Evolutionary conservation across 129 eudicot species (phyloP).

Genomic region (Heracleum sosnowskyi): DNA sequence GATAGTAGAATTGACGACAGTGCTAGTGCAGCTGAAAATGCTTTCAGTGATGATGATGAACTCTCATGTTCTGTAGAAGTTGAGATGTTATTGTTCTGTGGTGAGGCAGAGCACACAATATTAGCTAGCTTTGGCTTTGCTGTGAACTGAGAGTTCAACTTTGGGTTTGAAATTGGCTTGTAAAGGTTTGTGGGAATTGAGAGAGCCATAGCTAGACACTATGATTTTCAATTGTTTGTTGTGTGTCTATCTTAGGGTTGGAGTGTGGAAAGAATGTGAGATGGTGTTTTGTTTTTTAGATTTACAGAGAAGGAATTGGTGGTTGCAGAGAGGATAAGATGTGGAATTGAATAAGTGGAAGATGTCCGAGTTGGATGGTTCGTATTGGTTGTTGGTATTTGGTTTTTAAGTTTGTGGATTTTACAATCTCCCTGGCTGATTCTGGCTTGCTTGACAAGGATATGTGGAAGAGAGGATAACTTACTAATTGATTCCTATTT

Average conservation of each 20-base stretch:
- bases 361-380: constrained; percentile 32
- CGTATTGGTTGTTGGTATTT: constrained; percentile 20
- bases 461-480: not conserved
- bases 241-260: not conserved
- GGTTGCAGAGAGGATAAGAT: constrained; percentile 29
- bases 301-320: constrained; percentile 17
- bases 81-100: not conserved
- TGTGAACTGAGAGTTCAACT: constrained; percentile 19
- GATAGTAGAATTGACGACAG: constrained; percentile 76
- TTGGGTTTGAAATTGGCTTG: constrained; percentile 30
- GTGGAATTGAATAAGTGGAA: constrained; percentile 20
- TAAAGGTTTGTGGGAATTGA: constrained; percentile 44
- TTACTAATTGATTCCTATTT: not conserved
- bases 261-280: constrained; percentile 12
- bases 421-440: constrained; percentile 12
- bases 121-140: constrained; percentile 24
- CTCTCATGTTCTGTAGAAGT: not conserved
- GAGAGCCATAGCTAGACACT: constrained; percentile 28
- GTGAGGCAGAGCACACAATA: constrained; percentile 25
- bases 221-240: not conserved
- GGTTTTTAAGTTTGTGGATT: constrained; percentile 17
- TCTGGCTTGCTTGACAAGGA: not conserved
- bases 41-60: constrained; percentile 34
- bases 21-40: constrained; percentile 82
- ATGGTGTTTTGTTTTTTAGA: constrained; percentile 22